Conservation (phyloP, 1,139 yeast genomes). For the Tardiomyces depauwii region DNA sequence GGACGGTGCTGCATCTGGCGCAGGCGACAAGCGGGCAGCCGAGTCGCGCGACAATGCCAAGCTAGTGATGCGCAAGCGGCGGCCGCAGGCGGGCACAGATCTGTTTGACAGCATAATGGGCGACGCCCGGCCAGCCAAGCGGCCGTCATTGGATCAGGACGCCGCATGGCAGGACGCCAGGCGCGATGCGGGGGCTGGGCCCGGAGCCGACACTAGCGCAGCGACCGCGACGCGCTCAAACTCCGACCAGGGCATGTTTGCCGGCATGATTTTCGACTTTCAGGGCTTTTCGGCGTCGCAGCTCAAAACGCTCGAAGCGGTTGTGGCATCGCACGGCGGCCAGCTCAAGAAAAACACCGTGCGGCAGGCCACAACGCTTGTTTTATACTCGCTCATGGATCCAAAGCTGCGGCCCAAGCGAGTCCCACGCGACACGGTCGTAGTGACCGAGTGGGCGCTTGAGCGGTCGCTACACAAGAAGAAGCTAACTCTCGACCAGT, state of each 20-base stretch:
- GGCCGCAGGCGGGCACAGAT: constrained; percentile 10
- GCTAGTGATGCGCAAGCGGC: constrained; percentile 15
- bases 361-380: constrained; percentile 28
- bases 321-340: constrained; percentile 10
- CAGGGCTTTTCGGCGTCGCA: constrained; percentile 14
- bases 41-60: neutral
- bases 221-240: constrained; percentile 2
- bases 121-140: constrained; percentile 2
- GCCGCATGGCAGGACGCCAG: neutral
- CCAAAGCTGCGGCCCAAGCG: constrained; percentile 1
- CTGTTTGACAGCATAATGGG: constrained; percentile 9
- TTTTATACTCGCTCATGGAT: constrained; percentile 3
- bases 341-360: constrained; percentile 17
- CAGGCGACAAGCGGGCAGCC: neutral
- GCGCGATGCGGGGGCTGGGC: neutral
- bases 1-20: neutral
- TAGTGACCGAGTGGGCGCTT: constrained; percentile 67
- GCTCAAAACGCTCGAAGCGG: constrained; percentile 8
- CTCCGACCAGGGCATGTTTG: constrained; percentile 5
- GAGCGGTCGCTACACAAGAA: constrained; percentile 67
- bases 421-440: neutral
- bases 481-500: constrained; percentile 40
- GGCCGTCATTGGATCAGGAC: constrained; percentile 1
- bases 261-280: constrained; percentile 5
- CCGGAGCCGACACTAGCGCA: neutral